Evolutionary conservation across 805 yeast genomes (phyloP), one percentile per base, ranked within the genome.

Genomic region (Candida nonsorbophila): DNA sequence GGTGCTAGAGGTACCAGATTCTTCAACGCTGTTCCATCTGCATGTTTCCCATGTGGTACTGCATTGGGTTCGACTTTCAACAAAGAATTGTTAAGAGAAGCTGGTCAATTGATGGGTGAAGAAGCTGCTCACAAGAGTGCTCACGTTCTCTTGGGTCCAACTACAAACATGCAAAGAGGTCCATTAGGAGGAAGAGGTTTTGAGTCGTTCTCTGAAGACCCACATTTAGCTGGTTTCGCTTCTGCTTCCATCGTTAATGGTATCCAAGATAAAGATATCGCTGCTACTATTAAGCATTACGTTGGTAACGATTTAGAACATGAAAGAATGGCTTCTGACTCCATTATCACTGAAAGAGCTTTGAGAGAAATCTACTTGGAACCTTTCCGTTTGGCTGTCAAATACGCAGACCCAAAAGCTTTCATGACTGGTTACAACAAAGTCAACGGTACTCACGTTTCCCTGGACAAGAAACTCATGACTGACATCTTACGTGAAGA

Each of bases 101-200:
- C 74, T 13, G 83, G 83, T 35, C 38, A 51, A 19, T 47, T 74
- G 30, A 69, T 74, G 70, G 79, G 67, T 13, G 42, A 42, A 12
- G 81, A 76, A 46, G 77, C 78, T 13, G 67, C 55, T 34, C 62
- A 63, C 44, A 76, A 76, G 41, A 67, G 73, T 27, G 76, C 67
- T 10, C 72, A 70, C 32, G 37, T 41, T 28, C 44, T 48, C 17
- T 49, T 55, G 32, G 62, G 62, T 21, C 66, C 66, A 21, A 59
- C 66, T 11, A 51, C 58, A 27, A 75, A 75, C 55, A 74, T 75
- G 45, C 73, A 64, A 36, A 58, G 82, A 34, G 67, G 69, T n/a
- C 81, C 81, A 11, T 53, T 71, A 22, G 80, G 81, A 21, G 82
- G 84, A 13, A 56, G 84, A 33, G 77, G 77, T 1, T 77, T 76